A percentile compares a stretch with the other conserved stretches of the same genome.
These are phyloP conservation scores for Grammothele lineata DNA, from an alignment of 768 basidiomycete genomes.

Conservation along the genomic window DNA sequence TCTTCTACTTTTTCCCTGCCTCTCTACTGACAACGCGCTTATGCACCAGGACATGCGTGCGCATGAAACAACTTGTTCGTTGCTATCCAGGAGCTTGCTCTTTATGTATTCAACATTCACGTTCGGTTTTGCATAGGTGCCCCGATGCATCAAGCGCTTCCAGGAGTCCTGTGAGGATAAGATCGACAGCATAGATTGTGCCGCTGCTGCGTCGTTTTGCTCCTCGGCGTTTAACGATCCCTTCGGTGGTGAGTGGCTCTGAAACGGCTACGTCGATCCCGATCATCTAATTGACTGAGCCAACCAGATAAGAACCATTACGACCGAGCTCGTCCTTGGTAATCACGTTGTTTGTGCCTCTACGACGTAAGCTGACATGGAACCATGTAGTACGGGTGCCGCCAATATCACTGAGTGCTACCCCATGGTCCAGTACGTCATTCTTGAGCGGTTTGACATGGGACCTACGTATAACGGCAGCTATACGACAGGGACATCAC, in stretches of 20 bases:
- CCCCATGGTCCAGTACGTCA: conserved; percentile 41
- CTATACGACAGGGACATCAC: conserved; percentile 43
- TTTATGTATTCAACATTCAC: not conserved
- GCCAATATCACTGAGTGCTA: conserved; percentile 52
- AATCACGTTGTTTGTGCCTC: not conserved
- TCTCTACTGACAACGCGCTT: not conserved
- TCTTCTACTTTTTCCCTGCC: not conserved
- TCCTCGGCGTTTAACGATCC: conserved; percentile 18
- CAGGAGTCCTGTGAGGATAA: conserved; percentile 38
- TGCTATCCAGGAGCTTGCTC: not conserved
- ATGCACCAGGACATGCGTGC: conserved; percentile 27
- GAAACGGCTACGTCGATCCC: not conserved
- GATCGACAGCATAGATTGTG: conserved; percentile 41
- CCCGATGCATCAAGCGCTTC: conserved; percentile 40
- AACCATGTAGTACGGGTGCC: conserved; percentile 32
- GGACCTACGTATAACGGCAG: too few relatives aligned
- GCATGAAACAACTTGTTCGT: conserved; percentile 40
- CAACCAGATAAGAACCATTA: conserved; percentile 8
- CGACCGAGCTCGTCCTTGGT: conserved; percentile 11
- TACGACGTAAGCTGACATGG: too few relatives aligned
- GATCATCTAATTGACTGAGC: not conserved
- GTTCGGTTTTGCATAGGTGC: conserved; percentile 26
- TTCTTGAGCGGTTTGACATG: not conserved
- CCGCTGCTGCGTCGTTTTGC: conserved; percentile 39
- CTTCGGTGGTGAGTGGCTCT: conserved; percentile 24